These are phyloP conservation scores for Leptodontidium sp. DNA, from an alignment of 2,329 filamentous ascomycete species.

Conservation along the genomic window DNA sequence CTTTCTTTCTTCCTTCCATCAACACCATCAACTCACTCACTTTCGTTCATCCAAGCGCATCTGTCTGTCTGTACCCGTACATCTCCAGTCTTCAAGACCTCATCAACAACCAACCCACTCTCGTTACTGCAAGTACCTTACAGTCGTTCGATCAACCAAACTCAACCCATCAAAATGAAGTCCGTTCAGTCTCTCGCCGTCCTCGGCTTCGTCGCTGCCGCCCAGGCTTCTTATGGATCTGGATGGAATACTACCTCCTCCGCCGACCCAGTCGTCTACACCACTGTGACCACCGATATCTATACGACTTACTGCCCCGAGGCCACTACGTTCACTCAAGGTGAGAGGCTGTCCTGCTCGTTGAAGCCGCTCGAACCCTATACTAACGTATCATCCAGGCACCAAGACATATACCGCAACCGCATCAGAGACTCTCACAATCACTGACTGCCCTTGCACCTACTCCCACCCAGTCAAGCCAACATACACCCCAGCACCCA, in stretches of 20 bases:
- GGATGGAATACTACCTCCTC: constrained; percentile 17
- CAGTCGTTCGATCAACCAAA: constrained; percentile 29
- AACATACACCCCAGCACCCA: constrained; percentile 19
- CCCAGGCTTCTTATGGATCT: constrained; percentile 28
- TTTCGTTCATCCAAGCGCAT: constrained; percentile 18
- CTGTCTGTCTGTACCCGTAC: constrained; percentile 14
- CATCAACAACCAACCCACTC: constrained; percentile 19
- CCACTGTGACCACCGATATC: constrained; percentile 54
- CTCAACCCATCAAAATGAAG: constrained; percentile 41
- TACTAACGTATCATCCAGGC: constrained; percentile 32
- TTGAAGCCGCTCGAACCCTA: background rate
- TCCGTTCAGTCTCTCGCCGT: constrained; percentile 41
- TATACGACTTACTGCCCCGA: constrained; percentile 59
- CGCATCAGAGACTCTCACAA: constrained; percentile 56
- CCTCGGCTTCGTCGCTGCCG: constrained; percentile 43
- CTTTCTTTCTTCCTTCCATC: constrained; percentile 5
- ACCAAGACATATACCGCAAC: constrained; percentile 65
- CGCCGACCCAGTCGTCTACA: constrained; percentile 40
- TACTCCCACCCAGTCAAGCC: constrained; percentile 26
- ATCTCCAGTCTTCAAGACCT: constrained; percentile 14
- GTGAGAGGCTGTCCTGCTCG: background rate
- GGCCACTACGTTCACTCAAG: constrained; percentile 53
- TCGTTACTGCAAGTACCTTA: constrained; percentile 29
- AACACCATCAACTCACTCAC: background rate
- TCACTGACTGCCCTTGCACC: constrained; percentile 62